Evolutionary conservation across 371 early-diverging fungal genomes (phyloP).

Genomic region (Rhizopus microsporus): DNA sequence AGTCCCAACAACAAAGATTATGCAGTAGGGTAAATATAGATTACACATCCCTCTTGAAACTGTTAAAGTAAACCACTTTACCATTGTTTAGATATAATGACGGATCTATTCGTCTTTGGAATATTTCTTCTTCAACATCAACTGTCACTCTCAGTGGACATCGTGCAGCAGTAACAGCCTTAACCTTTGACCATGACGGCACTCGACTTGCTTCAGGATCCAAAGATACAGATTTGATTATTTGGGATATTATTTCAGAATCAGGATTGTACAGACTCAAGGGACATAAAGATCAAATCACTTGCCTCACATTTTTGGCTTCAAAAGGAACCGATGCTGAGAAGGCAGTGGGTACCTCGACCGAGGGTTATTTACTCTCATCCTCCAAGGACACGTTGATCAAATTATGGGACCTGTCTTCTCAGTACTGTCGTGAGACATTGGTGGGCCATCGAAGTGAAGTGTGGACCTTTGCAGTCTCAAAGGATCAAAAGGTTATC

Average conservation of each 20-base stretch:
- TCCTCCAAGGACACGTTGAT: slow-evolving; percentile 93
- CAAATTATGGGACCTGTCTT: slow-evolving; percentile 94
- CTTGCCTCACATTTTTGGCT: slow-evolving; percentile 61
- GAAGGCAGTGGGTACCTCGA: slow-evolving; percentile 35
- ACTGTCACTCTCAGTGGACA: slow-evolving; percentile 90
- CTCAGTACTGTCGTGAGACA: slow-evolving; percentile 94
- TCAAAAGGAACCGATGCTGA: slow-evolving; percentile 26
- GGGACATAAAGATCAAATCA: slow-evolving; percentile 95
- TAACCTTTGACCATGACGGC: slow-evolving; percentile 79
- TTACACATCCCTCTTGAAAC: slow-evolving; percentile 1
- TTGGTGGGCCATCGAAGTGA: slow-evolving; percentile 90
- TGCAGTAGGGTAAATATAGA: slow-evolving; percentile 76
- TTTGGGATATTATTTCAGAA: slow-evolving; percentile 95
- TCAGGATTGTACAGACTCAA: slow-evolving; percentile 85
- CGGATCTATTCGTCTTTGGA: slow-evolving; percentile 85
- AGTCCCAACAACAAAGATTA: slow-evolving; percentile 66
- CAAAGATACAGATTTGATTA: slow-evolving; percentile 88
- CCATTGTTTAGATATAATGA: slow-evolving; percentile 63
- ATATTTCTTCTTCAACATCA: slow-evolving; percentile 42
- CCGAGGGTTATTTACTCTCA: slow-evolving; percentile 76
- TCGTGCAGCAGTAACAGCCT: slow-evolving; percentile 80
- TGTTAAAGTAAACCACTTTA: background rate
- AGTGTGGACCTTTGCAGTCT: slow-evolving; percentile 83
- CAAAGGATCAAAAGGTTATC: slow-evolving; percentile 59
- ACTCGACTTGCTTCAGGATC: slow-evolving; percentile 89